Evolutionary conservation across 1,284 basidiomycete genomes (phyloP).

Genomic region (Cryptococcus amylolentus): DNA sequence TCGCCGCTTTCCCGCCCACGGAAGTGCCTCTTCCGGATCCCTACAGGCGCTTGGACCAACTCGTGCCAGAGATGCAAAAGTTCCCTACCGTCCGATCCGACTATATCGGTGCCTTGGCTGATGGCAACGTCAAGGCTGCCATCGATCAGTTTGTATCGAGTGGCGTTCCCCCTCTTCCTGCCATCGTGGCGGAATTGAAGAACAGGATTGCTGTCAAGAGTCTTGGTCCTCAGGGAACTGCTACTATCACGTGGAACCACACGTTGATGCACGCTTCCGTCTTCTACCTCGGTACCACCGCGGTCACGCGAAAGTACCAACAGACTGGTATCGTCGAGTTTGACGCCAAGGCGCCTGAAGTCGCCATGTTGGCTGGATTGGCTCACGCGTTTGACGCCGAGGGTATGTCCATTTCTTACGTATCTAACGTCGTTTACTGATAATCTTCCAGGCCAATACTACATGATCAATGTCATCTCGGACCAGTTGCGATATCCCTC

Average conservation of each 20-base stretch:
- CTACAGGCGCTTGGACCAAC: conserved; percentile 52
- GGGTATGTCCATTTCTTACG: conserved; percentile 57
- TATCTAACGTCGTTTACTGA: conserved; percentile 1
- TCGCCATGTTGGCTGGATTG: conserved; percentile 74
- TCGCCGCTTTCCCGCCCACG: conserved; percentile 91
- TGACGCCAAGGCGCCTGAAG: conserved; percentile 72
- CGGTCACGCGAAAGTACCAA: conserved; percentile 73
- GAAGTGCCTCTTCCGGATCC: conserved; percentile 73
- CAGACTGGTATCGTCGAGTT: conserved; percentile 76
- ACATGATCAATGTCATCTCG: conserved; percentile 82
- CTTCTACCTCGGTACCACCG: conserved; percentile 88
- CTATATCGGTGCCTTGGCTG: conserved; percentile 74
- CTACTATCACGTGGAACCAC: conserved; percentile 75
- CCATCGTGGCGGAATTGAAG: conserved; percentile 71
- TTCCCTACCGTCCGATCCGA: conserved; percentile 89
- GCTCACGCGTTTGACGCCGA: conserved; percentile 82
- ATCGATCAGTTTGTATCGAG: conserved; percentile 79
- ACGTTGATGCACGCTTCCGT: conserved; percentile 87
- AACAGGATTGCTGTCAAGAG: conserved; percentile 65
- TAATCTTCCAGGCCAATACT: conserved; percentile 70
- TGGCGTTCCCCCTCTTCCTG: conserved; percentile 58
- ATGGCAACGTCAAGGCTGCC: conserved; percentile 68
- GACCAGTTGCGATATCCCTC: conserved; percentile 94
- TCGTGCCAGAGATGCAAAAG: conserved; percentile 81
- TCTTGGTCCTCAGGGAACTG: conserved; percentile 49